phyloP scores from a whole-genome alignment of 345 rosid genomes.

The Camelina laxa region DNA sequence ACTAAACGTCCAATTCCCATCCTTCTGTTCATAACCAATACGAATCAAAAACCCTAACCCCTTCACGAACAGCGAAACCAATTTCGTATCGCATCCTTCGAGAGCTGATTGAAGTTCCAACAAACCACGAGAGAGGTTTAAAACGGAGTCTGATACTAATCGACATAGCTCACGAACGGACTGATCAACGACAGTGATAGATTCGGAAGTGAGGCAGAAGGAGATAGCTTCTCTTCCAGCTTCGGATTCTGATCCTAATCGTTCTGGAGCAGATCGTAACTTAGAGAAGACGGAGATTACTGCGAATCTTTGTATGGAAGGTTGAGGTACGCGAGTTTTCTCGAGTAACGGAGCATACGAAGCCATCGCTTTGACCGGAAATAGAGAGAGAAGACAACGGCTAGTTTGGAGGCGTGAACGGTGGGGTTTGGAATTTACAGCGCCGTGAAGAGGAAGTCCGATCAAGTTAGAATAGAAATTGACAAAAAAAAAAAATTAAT shows the following conservation, averaged over 20 bases:
- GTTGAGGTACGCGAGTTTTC: constrained; percentile 77
- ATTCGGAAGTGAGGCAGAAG: constrained; percentile 65
- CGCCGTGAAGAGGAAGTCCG: constrained; percentile 5
- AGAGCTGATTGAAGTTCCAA: constrained; percentile 89
- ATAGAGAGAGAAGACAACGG: constrained; percentile 18
- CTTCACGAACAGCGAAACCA: constrained; percentile 62
- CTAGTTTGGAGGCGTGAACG: constrained; percentile 9
- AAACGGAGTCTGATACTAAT: constrained; percentile 62
- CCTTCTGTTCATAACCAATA: constrained; percentile 53
- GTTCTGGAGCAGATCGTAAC: constrained; percentile 64
- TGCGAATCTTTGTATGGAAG: constrained; percentile 78
- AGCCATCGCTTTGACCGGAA: constrained; percentile 51
- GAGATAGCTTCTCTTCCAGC: constrained; percentile 71
- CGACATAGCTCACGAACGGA: constrained; percentile 89
- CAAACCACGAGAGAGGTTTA: constrained; percentile 62
- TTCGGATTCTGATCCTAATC: constrained; percentile 59
- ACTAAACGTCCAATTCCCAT: constrained; percentile 58
- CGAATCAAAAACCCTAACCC: constrained; percentile 71
- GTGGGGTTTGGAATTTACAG: constrained; percentile 6
- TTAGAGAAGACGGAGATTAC: constrained; percentile 81
- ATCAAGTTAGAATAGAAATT: neutral
- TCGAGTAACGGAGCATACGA: constrained; percentile 66
- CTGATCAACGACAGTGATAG: constrained; percentile 81
- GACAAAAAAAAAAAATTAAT: too few relatives aligned
- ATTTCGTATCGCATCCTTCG: constrained; percentile 69